phyloP scores from a whole-genome alignment of 2,329 filamentous ascomycete genomes.

The Triangularia verruculosa region DNA sequence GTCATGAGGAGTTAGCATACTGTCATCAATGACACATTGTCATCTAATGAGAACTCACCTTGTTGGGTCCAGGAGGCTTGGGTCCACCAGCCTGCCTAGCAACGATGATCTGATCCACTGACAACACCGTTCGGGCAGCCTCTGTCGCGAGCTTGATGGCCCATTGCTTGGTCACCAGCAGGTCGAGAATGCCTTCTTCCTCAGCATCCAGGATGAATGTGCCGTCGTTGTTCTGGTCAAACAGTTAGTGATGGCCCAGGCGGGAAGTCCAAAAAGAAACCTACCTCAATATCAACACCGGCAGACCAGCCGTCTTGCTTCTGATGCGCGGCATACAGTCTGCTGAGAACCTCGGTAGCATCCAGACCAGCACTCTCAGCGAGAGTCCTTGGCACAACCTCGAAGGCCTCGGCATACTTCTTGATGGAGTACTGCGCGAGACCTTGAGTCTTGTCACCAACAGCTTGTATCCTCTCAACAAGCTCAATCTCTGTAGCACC shows the following conservation, averaged over 20 bases:
- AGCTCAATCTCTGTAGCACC: constrained; percentile 94
- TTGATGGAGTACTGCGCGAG: constrained; percentile 94
- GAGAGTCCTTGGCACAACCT: constrained; percentile 89
- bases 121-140: constrained; percentile 87
- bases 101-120: constrained; percentile 98
- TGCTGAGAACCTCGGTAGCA: constrained; percentile 92
- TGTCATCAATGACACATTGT: background rate
- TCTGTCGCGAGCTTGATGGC: constrained; percentile 96
- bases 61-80: constrained; percentile 92
- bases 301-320: constrained; percentile 82
- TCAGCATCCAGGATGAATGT: constrained; percentile 82
- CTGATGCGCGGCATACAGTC: constrained; percentile 89
- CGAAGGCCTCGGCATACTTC: constrained; percentile 96
- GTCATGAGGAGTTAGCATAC: constrained; percentile 30
- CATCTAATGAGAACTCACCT: constrained; percentile 43
- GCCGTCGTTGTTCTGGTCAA: constrained; percentile 64
- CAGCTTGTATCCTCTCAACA: constrained; percentile 83
- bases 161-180: constrained; percentile 91
- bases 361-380: constrained; percentile 95
- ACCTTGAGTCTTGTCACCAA: constrained; percentile 89
- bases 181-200: constrained; percentile 85
- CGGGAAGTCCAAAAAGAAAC: constrained; percentile 18
- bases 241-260: constrained; percentile 20
- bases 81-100: constrained; percentile 95
- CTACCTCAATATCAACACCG: constrained; percentile 88